Conservation (phyloP, 225 moss, liverwort and hornwort genomes). For the Lunularia cruciata region DNA sequence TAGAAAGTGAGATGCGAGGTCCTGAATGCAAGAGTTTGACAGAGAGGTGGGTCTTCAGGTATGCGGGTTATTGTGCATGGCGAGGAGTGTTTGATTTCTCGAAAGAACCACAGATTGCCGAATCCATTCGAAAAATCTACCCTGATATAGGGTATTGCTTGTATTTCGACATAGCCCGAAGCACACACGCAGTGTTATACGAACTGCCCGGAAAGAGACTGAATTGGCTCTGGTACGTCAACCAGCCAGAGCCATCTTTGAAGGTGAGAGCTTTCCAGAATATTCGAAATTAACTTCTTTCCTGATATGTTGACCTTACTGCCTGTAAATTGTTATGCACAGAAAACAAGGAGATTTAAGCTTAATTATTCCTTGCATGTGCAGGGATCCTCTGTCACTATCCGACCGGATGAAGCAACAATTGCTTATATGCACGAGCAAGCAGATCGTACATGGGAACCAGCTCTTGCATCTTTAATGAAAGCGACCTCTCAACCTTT, state of each 20-base stretch:
- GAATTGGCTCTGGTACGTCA: constrained; percentile 95
- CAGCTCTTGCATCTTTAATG: constrained; percentile 58
- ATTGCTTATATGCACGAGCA: constrained; percentile 48
- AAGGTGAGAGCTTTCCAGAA: constrained; percentile 48
- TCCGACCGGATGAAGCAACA: constrained; percentile 43
- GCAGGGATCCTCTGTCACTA: constrained; percentile 66
- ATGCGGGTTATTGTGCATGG: constrained; percentile 92
- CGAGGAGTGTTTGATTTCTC: constrained; percentile 72
- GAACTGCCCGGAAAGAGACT: constrained; percentile 60
- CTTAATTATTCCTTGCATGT: not conserved
- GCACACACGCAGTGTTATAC: constrained; percentile 74
- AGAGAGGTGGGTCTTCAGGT: constrained; percentile 44
- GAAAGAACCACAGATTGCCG: constrained; percentile 41
- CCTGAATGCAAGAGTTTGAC: too few species aligned
- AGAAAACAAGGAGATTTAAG: not conserved
- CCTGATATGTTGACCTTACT: too few species aligned
- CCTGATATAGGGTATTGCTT: constrained; percentile 65
- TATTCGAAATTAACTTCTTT: not conserved
- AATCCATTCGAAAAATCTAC: constrained; percentile 37
- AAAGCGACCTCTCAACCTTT: constrained; percentile 58
- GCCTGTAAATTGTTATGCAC: too few species aligned
- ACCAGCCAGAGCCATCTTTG: constrained; percentile 63
- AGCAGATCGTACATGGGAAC: constrained; percentile 59
- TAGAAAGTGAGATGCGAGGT: too few species aligned
- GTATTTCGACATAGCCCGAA: constrained; percentile 65